Evolutionary conservation across 2,329 filamentous ascomycete genomes (phyloP).

Genomic region (Periconia macrospinosa): DNA sequence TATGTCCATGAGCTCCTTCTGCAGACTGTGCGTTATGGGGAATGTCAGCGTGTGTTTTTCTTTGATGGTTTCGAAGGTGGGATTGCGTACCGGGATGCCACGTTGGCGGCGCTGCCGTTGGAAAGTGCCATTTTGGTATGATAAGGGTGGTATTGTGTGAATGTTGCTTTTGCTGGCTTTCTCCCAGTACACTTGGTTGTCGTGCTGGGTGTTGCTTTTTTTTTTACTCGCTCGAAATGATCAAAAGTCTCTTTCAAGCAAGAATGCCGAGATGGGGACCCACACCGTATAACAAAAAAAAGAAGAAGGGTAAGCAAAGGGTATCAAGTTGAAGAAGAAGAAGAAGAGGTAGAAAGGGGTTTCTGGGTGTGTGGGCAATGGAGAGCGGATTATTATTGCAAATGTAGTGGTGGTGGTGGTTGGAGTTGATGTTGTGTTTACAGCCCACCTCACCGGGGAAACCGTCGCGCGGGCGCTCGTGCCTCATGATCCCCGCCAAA

Average conservation of each 20-base stretch:
- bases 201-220: neutral
- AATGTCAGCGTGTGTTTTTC: conserved; percentile 9
- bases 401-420: neutral
- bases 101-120: conserved; percentile 45
- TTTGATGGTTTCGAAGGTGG: conserved; percentile 40
- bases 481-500: neutral
- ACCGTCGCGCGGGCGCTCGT: conserved; percentile 7
- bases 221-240: neutral
- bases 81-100: conserved; percentile 50
- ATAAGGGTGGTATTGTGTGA: neutral
- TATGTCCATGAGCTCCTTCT: conserved; percentile 96
- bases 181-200: neutral
- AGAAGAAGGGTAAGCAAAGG: neutral
- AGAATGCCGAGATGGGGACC: no score
- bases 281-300: neutral
- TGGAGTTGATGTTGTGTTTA: conserved; percentile 9
- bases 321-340: neutral
- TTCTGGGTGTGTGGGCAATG: neutral
- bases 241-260: neutral
- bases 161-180: neutral
- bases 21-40: conserved; percentile 62
- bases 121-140: conserved; percentile 29
- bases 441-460: conserved; percentile 8
- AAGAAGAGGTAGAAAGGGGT: neutral
- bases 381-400: neutral